Evolutionary conservation across 306 rosid species (phyloP).

Genomic region (Vigna reflexopilosa): DNA sequence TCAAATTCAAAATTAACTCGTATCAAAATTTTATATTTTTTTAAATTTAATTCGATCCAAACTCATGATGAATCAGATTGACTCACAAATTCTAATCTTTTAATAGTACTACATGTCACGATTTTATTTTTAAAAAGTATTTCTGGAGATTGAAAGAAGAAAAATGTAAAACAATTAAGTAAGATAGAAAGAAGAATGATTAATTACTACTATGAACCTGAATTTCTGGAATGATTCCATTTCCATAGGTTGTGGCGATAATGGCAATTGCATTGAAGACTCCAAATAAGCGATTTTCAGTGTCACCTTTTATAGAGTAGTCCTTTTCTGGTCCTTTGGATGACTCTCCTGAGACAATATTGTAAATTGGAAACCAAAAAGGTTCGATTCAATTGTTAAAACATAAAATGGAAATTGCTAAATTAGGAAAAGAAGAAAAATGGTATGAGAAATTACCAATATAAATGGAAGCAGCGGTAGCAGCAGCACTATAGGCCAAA

Average conservation of each 20-base stretch:
- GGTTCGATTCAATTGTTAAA: neutral
- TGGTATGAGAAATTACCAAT: slow-evolving; percentile 52
- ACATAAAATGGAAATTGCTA: neutral
- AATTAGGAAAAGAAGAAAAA: neutral
- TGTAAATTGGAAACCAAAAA: neutral
- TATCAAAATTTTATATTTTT: too few relatives aligned
- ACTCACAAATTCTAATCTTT: too few relatives aligned
- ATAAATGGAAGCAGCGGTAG: slow-evolving; percentile 66
- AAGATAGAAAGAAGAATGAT: too few relatives aligned
- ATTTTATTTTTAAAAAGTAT: too few relatives aligned
- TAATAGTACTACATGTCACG: too few relatives aligned
- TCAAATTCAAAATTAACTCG: rapidly evolving
- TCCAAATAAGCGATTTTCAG: slow-evolving; percentile 59
- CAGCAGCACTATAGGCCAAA: slow-evolving; percentile 68
- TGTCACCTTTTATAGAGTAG: slow-evolving; percentile 65
- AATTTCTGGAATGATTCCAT: slow-evolving; percentile 90
- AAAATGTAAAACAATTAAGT: too few relatives aligned
- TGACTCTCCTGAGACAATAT: slow-evolving; percentile 53
- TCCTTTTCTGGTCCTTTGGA: slow-evolving; percentile 70
- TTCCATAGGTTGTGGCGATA: slow-evolving; percentile 80
- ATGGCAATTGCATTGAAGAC: slow-evolving; percentile 78
- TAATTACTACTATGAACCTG: slow-evolving; percentile 53
- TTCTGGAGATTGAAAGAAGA: too few relatives aligned
- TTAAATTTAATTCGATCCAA: too few relatives aligned
- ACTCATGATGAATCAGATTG: too few relatives aligned